Percentiles rank a stretch among this genome's conserved stretches.
phyloP scores from a whole-genome alignment of 2,329 filamentous ascomycete species.

The Hypoxylon sp. region DNA sequence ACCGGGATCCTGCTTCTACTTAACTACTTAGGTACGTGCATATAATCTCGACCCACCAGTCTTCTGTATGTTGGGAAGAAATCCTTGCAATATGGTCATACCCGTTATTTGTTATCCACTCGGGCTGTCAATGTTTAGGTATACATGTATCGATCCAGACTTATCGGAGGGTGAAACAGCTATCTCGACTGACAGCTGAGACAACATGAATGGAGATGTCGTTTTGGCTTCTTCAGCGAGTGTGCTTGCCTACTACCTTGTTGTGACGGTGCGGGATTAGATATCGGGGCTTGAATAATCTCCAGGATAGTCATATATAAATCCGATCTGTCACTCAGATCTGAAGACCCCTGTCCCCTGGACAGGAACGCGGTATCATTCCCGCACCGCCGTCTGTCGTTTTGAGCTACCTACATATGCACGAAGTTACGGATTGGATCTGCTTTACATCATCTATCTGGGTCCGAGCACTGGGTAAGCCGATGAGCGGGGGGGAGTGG shows the following conservation, averaged over 20 bases:
- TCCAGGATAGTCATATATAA: slow-evolving; percentile 15
- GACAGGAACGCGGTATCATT: slow-evolving; percentile 19
- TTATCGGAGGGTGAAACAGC: slow-evolving; percentile 14
- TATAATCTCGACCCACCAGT: slow-evolving; percentile 32
- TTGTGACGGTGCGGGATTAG: too few relatives aligned
- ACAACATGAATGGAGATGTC: slow-evolving; percentile 30
- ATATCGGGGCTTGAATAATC: too few relatives aligned
- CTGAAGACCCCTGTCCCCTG: slow-evolving; percentile 35
- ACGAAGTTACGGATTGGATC: slow-evolving; percentile 23
- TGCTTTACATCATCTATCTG: slow-evolving; percentile 24
- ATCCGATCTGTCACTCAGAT: slow-evolving; percentile 30
- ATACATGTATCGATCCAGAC: slow-evolving; percentile 35
- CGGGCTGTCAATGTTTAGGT: slow-evolving; percentile 21
- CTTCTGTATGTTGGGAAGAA: slow-evolving; percentile 18
- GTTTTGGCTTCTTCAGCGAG: too few relatives aligned
- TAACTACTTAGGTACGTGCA: too few relatives aligned
- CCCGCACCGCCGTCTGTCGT: slow-evolving; percentile 33
- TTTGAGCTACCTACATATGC: slow-evolving; percentile 34
- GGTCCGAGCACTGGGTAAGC: slow-evolving; percentile 2
- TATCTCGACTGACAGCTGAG: slow-evolving; percentile 20
- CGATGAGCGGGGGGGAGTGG: slow-evolving; percentile 15
- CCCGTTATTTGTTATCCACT: slow-evolving; percentile 32
- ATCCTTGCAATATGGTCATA: slow-evolving; percentile 29
- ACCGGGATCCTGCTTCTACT: slow-evolving; percentile 40
- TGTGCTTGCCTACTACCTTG: too few relatives aligned